Evolutionary conservation across 108 stramenopile genomes (phyloP).

Genomic region (Cyclotella baltica): DNA sequence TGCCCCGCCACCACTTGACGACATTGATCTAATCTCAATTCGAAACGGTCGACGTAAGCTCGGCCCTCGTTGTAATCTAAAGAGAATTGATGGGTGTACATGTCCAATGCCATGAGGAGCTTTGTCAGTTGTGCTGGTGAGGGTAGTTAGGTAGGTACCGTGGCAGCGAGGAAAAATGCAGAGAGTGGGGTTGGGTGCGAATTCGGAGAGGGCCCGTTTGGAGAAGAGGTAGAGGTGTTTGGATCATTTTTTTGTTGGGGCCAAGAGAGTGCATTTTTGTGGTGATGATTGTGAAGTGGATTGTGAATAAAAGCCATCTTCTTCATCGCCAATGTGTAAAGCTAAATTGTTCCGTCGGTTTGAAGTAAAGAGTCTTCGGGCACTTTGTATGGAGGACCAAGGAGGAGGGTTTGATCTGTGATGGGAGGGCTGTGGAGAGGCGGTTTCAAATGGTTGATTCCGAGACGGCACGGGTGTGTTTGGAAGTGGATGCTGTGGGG

Average conservation of each 20-base stretch:
- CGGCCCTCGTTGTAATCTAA: constrained; percentile 75
- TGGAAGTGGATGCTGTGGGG: no score
- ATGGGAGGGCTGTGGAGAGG: no score
- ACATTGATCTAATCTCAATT: constrained; percentile 72
- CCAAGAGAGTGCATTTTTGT: no score
- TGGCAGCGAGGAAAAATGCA: constrained; percentile 72
- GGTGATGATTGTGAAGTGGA: no score
- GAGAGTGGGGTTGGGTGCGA: constrained; percentile 71
- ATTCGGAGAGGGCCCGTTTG: constrained; percentile 79
- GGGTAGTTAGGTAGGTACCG: constrained; percentile 59
- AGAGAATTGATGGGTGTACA: constrained; percentile 84
- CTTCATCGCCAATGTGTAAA: constrained; percentile 77
- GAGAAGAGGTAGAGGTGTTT: constrained; percentile 83
- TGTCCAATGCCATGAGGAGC: constrained; percentile 74
- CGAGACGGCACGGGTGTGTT: no score
- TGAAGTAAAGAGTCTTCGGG: constrained; percentile 76
- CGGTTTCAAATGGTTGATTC: constrained; percentile 72
- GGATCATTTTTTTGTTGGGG: constrained; percentile 77
- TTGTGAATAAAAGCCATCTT: constrained; percentile 78
- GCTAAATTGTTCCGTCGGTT: constrained; percentile 76
- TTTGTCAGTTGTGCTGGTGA: constrained; percentile 56
- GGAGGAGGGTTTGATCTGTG: constrained; percentile 82
- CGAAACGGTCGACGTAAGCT: constrained; percentile 80
- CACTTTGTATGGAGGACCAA: constrained; percentile 89
- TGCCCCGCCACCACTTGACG: constrained; percentile 78